Percentiles rank a stretch among this genome's conserved stretches.
Evolutionary conservation across 805 yeast species (phyloP).

Genomic region (Barnettozyma botsteinii): DNA sequence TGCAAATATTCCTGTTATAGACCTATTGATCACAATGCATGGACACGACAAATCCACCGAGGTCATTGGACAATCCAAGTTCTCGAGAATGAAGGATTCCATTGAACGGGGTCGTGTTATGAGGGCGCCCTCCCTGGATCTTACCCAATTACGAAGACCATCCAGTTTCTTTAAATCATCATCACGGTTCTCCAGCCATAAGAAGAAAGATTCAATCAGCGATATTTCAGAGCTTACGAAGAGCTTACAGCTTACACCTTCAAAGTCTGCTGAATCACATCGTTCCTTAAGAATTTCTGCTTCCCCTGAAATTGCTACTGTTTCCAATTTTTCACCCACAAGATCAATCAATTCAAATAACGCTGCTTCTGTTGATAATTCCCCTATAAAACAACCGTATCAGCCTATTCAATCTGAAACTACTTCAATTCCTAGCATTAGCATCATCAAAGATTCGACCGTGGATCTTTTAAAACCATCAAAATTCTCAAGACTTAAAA

Average conservation of each 20-base stretch:
- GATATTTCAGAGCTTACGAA: conserved; percentile 1
- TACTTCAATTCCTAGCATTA: conserved; percentile 6
- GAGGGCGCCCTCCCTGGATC: conserved; percentile 7
- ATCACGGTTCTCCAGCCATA: conserved; percentile 3
- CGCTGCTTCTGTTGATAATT: neutral
- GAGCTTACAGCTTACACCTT: neutral
- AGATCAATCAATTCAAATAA: conserved; percentile 14
- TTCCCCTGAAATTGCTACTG: conserved; percentile 13
- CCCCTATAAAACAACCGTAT: neutral
- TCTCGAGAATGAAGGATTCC: conserved; percentile 6
- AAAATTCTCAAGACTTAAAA: conserved; percentile 11
- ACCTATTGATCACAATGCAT: no score
- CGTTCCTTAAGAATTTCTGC: conserved; percentile 4
- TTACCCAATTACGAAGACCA: conserved; percentile 6
- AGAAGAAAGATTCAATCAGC: conserved; percentile 6
- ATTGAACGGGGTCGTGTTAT: conserved; percentile 4
- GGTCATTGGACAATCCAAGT: no score
- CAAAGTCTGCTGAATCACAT: conserved; percentile 1
- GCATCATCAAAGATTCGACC: conserved; percentile 4
- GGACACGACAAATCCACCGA: no score
- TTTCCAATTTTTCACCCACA: conserved; percentile 19
- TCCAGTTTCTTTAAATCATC: conserved; percentile 7
- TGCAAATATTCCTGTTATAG: no score
- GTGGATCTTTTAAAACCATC: conserved; percentile 8
- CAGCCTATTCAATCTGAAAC: conserved; percentile 3